Conservation (phyloP, 1,284 basidiomycete genomes). For the Irpex sp. region DNA sequence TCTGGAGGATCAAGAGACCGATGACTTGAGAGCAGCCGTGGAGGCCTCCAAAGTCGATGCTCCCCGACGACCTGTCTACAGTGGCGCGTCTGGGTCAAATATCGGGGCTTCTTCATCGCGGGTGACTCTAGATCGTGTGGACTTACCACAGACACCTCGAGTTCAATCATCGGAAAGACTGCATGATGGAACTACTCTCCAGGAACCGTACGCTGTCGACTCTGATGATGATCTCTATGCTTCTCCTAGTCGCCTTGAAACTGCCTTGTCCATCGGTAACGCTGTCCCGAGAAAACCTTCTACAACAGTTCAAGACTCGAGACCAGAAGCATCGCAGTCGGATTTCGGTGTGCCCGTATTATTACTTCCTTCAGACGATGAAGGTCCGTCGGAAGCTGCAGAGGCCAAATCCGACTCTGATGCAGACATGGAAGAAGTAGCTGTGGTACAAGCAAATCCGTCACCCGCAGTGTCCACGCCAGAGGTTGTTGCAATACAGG, state of each 20-base stretch:
- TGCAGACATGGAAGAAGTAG: conserved; percentile 36
- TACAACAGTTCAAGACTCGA: neutral
- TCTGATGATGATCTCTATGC: conserved; percentile 39
- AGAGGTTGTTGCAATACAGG: neutral
- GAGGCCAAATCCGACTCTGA: conserved; percentile 11
- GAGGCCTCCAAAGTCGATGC: conserved; percentile 24
- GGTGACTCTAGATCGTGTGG: neutral
- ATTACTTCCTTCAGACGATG: conserved; percentile 12
- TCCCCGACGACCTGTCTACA: neutral
- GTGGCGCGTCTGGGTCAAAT: conserved; percentile 10
- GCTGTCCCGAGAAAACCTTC: conserved; percentile 34
- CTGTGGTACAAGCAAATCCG: neutral
- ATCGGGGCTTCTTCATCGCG: conserved; percentile 20
- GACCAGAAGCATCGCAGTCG: neutral
- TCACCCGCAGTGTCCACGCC: conserved; percentile 4
- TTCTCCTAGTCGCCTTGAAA: conserved; percentile 55
- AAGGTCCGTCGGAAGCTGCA: neutral
- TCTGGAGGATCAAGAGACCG: conserved; percentile 34
- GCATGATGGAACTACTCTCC: neutral
- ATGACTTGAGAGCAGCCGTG: conserved; percentile 27
- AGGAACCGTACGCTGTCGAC: conserved; percentile 6
- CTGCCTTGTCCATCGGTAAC: conserved; percentile 60
- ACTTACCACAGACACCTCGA: neutral
- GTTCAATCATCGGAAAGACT: neutral
- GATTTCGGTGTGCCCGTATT: conserved; percentile 21